Evolutionary conservation across 768 basidiomycete genomes (phyloP).

Genomic region (Macrocybe gigantea): DNA sequence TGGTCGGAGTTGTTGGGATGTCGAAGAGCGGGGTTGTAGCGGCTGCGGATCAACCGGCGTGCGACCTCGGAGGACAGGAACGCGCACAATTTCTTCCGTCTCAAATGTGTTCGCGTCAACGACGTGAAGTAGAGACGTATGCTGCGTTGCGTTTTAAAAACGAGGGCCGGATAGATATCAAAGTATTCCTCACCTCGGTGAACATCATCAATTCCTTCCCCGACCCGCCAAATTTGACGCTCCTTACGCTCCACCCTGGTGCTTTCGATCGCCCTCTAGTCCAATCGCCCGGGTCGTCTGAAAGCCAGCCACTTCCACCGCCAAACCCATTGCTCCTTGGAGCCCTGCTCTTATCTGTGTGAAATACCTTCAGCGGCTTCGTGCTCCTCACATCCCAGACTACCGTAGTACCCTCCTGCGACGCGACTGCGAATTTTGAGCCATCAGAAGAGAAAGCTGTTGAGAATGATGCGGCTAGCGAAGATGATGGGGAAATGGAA

Average conservation of each 20-base stretch:
- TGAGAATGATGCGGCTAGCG: slow-evolving; percentile 60
- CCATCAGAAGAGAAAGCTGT: slow-evolving; percentile 76
- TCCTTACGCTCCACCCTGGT: slow-evolving; percentile 81
- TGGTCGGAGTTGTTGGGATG: slow-evolving; percentile 2
- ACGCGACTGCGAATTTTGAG: slow-evolving; percentile 75
- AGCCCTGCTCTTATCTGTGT: slow-evolving; percentile 42
- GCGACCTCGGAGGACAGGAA: slow-evolving; percentile 34
- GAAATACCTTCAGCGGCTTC: slow-evolving; percentile 62
- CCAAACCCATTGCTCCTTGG: slow-evolving; percentile 26
- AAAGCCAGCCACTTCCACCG: slow-evolving; percentile 45
- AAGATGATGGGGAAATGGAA: slow-evolving; percentile 37
- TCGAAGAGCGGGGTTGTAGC: not conserved
- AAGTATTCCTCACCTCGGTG: slow-evolving; percentile 62
- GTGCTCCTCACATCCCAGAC: slow-evolving; percentile 81
- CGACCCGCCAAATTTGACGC: slow-evolving; percentile 74
- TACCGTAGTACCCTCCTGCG: slow-evolving; percentile 74
- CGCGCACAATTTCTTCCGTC: slow-evolving; percentile 59
- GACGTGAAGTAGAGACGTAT: slow-evolving; percentile 76
- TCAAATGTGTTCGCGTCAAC: slow-evolving; percentile 87
- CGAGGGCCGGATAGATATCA: not conserved
- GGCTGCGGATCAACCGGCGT: not conserved
- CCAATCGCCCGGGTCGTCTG: slow-evolving; percentile 69
- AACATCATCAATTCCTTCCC: slow-evolving; percentile 81
- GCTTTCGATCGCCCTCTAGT: slow-evolving; percentile 47
- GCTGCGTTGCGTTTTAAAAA: slow-evolving; percentile 36